Evolutionary conservation across 345 rosid genomes (phyloP), one percentile per base, ranked within the genome.

Genomic region (Brassica rapa): DNA sequence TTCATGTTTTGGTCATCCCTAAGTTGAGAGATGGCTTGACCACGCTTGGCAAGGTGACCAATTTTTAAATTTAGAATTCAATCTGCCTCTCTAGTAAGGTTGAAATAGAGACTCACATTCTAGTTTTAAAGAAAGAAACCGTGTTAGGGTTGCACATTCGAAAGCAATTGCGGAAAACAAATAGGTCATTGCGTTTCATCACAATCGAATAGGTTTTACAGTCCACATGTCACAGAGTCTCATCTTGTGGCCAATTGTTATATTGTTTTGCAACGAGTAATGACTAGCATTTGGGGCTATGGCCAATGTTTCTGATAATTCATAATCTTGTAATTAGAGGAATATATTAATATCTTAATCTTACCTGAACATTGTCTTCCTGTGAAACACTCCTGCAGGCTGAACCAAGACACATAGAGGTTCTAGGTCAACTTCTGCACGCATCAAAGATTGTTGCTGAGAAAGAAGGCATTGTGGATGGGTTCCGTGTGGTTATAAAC

Each of bases 401-500:
- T n/a, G 97, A 93, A 81, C 71, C 84, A 72, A 88, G 82, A 77
- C 98, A 95, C 41, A 73, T 68, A 43, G 93, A 90, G 72, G 83
- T 95, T 78, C 87, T 93, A 53, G 96, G 94, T 37, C 84, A 77
- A 60, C 99, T 95, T 77, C 88, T 93, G 24, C 82, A 75, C 39
- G 97, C 90, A 33, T 87, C 98, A 5, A 90, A 86, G 88, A 81
- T 86, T 74, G 99, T 91, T 75, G 99, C 99, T 37, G 97, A 93
- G 77, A 91, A 85, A 74, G 99, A 95, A 84, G 99, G 98, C 12
- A 90, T 93, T 77, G 63, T 84, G 1, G 92, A 93, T 7, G 93
- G 98, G 27, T 95, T 93, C 74, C 97, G 97, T 57, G 92, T 95
- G 66, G 99, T 93, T 46, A 90, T 96, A 83, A 93, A 95, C 90